Conservation (phyloP, 345 rosid genomes). For the Acer campestre region DNA sequence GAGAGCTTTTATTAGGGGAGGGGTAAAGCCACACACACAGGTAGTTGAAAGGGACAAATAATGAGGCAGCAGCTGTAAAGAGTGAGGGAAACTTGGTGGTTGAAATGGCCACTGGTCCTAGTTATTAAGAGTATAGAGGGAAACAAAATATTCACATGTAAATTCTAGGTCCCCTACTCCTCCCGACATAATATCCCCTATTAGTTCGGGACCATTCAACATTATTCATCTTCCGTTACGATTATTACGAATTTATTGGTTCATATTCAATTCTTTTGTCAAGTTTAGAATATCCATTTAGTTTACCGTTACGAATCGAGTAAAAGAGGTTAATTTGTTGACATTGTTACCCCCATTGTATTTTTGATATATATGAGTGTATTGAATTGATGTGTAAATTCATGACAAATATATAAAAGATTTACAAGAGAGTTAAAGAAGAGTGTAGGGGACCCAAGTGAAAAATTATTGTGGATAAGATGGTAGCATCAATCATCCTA, state of each 20-base stretch:
- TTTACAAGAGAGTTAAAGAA: neutral
- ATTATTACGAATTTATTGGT: too few relatives aligned
- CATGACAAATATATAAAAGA: too few relatives aligned
- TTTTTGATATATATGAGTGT: too few relatives aligned
- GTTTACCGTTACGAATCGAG: too few relatives aligned
- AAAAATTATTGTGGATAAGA: neutral
- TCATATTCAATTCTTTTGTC: too few relatives aligned
- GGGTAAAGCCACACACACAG: neutral
- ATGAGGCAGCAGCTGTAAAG: constrained; percentile 32
- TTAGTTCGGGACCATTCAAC: constrained; percentile 5
- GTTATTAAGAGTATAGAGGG: constrained; percentile 13
- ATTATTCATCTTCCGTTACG: too few relatives aligned
- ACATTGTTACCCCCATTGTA: too few relatives aligned
- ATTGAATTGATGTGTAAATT: too few relatives aligned
- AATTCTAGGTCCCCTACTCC: constrained; percentile 5
- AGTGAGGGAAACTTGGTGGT: constrained; percentile 9
- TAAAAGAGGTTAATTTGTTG: too few relatives aligned
- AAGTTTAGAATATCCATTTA: too few relatives aligned
- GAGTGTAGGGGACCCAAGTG: neutral
- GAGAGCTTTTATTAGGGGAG: constrained; percentile 1
- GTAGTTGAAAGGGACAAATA: constrained; percentile 28
- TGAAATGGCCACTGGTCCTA: constrained; percentile 23
- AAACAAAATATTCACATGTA: neutral
- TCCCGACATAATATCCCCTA: neutral
- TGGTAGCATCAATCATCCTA: constrained; percentile 14